Conservation (phyloP, 768 basidiomycete species). For the Hygrocybe coccinea region DNA sequence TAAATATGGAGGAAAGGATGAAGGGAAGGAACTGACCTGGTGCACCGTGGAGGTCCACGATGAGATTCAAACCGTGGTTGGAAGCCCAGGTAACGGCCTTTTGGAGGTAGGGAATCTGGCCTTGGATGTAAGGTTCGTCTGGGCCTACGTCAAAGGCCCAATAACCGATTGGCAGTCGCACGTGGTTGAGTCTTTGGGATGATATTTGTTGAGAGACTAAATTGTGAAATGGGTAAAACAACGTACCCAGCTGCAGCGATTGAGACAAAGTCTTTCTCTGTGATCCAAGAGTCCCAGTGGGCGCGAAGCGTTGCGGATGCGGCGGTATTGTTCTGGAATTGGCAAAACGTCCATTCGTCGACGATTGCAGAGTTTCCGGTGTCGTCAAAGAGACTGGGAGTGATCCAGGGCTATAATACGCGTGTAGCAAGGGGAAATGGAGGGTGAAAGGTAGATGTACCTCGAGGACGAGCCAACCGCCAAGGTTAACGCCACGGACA, state of each 20-base stretch:
- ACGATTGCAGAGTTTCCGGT: slow-evolving; percentile 56
- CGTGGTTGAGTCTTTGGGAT: slow-evolving; percentile 78
- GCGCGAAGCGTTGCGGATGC: slow-evolving; percentile 50
- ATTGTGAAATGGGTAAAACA: too few species aligned
- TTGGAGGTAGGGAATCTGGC: slow-evolving; percentile 65
- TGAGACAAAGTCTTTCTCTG: slow-evolving; percentile 67
- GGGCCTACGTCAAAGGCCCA: slow-evolving; percentile 81
- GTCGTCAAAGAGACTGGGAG: slow-evolving; percentile 67
- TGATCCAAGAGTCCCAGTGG: slow-evolving; percentile 85
- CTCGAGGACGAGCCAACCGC: slow-evolving; percentile 51
- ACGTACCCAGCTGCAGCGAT: slow-evolving; percentile 72
- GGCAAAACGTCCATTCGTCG: slow-evolving; percentile 77
- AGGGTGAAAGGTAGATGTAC: slow-evolving; percentile 24
- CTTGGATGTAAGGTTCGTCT: slow-evolving; percentile 76
- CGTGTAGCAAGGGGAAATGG: background rate
- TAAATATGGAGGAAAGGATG: slow-evolving; percentile 8
- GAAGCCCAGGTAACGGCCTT: slow-evolving; percentile 69
- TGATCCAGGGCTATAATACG: slow-evolving; percentile 81
- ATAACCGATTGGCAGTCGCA: slow-evolving; percentile 82
- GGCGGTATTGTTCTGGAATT: slow-evolving; percentile 47
- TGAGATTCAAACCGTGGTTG: slow-evolving; percentile 67
- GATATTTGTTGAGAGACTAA: too few species aligned
- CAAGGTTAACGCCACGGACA: slow-evolving; percentile 81
- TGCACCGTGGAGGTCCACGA: slow-evolving; percentile 68
- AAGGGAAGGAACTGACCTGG: slow-evolving; percentile 8